Percentiles rank a stretch among this genome's conserved stretches.
Conservation (phyloP, 2,329 filamentous ascomycete species). For the Dothideomycetes sp. region DNA sequence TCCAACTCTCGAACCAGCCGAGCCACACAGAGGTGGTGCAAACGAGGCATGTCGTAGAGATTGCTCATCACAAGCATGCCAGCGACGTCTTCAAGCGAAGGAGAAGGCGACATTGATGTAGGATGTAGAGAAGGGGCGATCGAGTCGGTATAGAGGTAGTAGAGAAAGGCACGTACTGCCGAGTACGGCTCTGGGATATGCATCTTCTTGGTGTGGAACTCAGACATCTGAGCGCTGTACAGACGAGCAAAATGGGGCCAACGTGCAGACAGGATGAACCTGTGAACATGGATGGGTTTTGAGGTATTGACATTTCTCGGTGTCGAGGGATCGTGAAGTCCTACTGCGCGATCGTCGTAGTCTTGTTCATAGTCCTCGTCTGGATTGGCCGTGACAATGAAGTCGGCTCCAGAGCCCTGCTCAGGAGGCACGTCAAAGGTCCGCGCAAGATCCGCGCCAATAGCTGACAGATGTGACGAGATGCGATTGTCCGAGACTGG, state of each 20-base stretch:
- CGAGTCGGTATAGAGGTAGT: slow-evolving; percentile 93
- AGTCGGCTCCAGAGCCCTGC: slow-evolving; percentile 77
- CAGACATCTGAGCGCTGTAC: slow-evolving; percentile 89
- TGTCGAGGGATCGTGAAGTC: slow-evolving; percentile 33
- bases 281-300: slow-evolving; percentile 84
- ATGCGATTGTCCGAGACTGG: slow-evolving; percentile 45
- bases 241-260: slow-evolving; percentile 95
- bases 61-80: slow-evolving; percentile 96
- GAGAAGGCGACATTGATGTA: slow-evolving; percentile 27
- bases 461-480: slow-evolving; percentile 46
- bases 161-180: slow-evolving; percentile 87
- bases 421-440: slow-evolving; percentile 84
- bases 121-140: slow-evolving; percentile 43
- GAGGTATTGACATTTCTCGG: slow-evolving; percentile 46
- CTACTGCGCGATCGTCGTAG: slow-evolving; percentile 28
- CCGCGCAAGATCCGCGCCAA: slow-evolving; percentile 76
- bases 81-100: slow-evolving; percentile 70
- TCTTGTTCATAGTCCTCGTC: slow-evolving; percentile 44
- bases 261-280: slow-evolving; percentile 83
- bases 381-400: slow-evolving; percentile 79
- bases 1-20: slow-evolving; percentile 84
- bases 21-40: slow-evolving; percentile 84
- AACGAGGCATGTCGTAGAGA: slow-evolving; percentile 91
- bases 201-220: slow-evolving; percentile 95
- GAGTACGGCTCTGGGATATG: slow-evolving; percentile 95